Evolutionary conservation across 768 basidiomycete species (phyloP), one percentile per base, ranked within the genome.

Genomic region (Tylopilus balloui): DNA sequence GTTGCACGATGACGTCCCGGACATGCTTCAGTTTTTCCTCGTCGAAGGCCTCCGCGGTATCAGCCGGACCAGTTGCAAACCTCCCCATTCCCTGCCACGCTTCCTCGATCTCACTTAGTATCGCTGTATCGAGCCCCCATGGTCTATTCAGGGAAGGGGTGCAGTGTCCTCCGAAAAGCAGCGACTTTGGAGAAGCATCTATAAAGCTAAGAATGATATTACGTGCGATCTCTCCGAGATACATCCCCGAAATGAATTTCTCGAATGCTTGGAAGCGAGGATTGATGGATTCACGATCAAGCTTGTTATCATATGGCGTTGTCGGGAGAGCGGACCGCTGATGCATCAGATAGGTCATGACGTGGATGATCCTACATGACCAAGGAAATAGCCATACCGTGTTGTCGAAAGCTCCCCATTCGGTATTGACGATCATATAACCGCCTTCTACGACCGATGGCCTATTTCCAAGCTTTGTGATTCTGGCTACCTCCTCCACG

Each of bases 201-300:
- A 95, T 73, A 54, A 97, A 73, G 42, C 90, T 79, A 25, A 92
- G 75, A 45, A 97, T 75, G 58, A 95, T 72, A 62, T 89, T 88
- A 32, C 96, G 86, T 21, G 86, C 79, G 53, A 98, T 80, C 70
- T 99, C 96, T 48, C 96, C 96, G 34, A 98, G 81, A 68, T 99
- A 99, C 95, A 99, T 97, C 48, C 96, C 96, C 2, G 92, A 96
- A 57, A 99, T 88, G 72, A 96, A 92, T 73, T 98, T 99, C 70
- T 99, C 96, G 64, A 92, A 98, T 2, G 89, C 89, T 66, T 98
- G 96, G 65, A 79, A 86, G 29, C 79, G 75, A 23, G 94, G 93
- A 61, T 99, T 99, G 70, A 98, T 97, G 50, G 87, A 91, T 61
- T 87, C 81, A 44, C 96, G 85, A 68, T 99, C 96, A 19, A 98